Base-by-base conservation (phyloP, 345 rosid genomes). In the Eucalyptus decipiens region DNA sequence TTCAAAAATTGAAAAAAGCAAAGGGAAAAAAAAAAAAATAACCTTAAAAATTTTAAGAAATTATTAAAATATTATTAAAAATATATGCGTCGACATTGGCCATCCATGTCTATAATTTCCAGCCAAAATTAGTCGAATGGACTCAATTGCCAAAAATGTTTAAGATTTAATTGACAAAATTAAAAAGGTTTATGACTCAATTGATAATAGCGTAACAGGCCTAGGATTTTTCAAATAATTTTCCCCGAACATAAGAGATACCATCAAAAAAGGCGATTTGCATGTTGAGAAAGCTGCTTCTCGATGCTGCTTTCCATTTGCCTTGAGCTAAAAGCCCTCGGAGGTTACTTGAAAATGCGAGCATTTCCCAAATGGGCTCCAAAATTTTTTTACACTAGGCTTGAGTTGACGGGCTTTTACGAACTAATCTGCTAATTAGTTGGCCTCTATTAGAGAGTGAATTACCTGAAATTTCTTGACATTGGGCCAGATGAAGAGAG, bases 61-160 rank as follows among this genome's bases (percentile, higher is more conserved):
- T 52, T 52, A 52, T 52, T 8, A 8, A 8, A 52, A 52, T 21
- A 21, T 52, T 52, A 52, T 52, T 52, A 3, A 52, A 52, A 52
- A 52, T 52, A 21, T 19, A 52, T 26, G 8, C 0, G 0, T 52
- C 0, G 0, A 52, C 26, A 21, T 52, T 52, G 11, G 58, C 58
- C 2, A 7, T 52, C 56, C 0, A 52, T 8, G 5, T 8, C 0
- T 52, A 52, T 52, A 52, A 52, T 52, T 52, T 52, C 1, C 0
- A 0, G 2, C 1, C 2, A 8, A 52, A 52, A 19, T 52, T 19
- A 52, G 2, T 0, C 0, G 0, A 52, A 52, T 52, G 5, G 0
- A 52, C 24, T 8, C 11, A 52, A 8, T 21, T 52, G 5, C 21
- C 0, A 52, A 52, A 52, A 52, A 52, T 8, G 0, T 52, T 19